These are phyloP conservation scores for Botrytis medusae DNA, from an alignment of 2,329 filamentous ascomycete genomes.

Conservation along the genomic window DNA sequence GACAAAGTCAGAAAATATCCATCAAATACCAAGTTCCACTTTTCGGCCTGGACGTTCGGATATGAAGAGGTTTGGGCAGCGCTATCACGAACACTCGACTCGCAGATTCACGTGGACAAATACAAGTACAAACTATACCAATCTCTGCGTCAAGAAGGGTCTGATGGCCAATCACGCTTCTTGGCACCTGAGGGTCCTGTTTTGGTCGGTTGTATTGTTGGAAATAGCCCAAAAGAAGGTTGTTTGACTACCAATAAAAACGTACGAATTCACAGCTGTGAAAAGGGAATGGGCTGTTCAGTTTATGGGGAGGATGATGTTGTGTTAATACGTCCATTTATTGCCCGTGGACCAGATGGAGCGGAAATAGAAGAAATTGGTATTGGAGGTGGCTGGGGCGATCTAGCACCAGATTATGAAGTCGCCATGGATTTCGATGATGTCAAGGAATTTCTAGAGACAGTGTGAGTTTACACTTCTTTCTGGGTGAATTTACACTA, in stretches of 20 bases:
- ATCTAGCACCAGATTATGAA: slow-evolving; percentile 51
- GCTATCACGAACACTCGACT: slow-evolving; percentile 67
- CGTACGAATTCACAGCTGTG: slow-evolving; percentile 81
- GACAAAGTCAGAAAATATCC: slow-evolving; percentile 68
- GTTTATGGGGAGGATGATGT: slow-evolving; percentile 50
- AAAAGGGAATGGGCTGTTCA: slow-evolving; percentile 65
- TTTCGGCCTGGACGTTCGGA: slow-evolving; percentile 88
- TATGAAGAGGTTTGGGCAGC: slow-evolving; percentile 93
- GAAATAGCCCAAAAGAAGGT: slow-evolving; percentile 67
- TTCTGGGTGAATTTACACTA: slow-evolving; percentile 9
- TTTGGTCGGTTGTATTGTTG: slow-evolving; percentile 71
- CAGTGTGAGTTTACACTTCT: not conserved
- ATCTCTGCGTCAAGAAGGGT: slow-evolving; percentile 51
- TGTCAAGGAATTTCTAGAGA: slow-evolving; percentile 5
- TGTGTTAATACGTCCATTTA: slow-evolving; percentile 76
- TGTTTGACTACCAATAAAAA: slow-evolving; percentile 66
- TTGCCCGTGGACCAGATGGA: slow-evolving; percentile 62
- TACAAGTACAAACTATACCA: slow-evolving; percentile 76
- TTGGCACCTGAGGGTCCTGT: slow-evolving; percentile 59
- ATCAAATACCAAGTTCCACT: slow-evolving; percentile 73
- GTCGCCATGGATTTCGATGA: slow-evolving; percentile 4
- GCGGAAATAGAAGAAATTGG: slow-evolving; percentile 70
- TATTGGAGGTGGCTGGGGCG: slow-evolving; percentile 75
- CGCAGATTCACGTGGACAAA: slow-evolving; percentile 75
- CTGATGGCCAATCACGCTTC: slow-evolving; percentile 43